Evolutionary conservation across 257 asterid species (phyloP).

Genomic region (Galeopsis tetrahit): DNA sequence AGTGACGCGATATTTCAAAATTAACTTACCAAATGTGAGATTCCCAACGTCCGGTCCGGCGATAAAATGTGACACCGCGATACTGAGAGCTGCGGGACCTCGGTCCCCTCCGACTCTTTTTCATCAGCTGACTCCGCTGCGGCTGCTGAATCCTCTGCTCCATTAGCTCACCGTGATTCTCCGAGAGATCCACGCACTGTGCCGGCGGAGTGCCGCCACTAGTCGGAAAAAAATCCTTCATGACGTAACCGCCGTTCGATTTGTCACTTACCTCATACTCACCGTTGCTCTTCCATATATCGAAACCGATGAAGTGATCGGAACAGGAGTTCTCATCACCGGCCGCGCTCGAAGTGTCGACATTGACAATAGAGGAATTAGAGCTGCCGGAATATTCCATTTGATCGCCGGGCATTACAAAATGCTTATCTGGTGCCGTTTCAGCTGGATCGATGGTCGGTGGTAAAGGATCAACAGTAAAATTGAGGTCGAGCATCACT

Average conservation of each 20-base stretch:
- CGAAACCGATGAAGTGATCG: conserved; percentile 53
- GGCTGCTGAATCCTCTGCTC: conserved; percentile 55
- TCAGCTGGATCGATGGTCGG: conserved; percentile 48
- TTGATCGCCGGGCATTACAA: conserved; percentile 46
- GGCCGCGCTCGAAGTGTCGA: conserved; percentile 72
- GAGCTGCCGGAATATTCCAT: conserved; percentile 86
- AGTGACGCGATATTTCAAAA: background rate
- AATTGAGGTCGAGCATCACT: conserved; percentile 72
- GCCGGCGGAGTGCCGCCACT: conserved; percentile 34
- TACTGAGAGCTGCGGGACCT: conserved; percentile 97
- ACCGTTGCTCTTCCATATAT: conserved; percentile 57
- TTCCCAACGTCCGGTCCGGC: conserved; percentile 99
- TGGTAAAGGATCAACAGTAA: conserved; percentile 45
- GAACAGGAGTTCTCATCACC: conserved; percentile 75
- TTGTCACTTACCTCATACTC: conserved; percentile 53
- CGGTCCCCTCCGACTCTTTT: conserved; percentile 97
- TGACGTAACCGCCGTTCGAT: conserved; percentile 51
- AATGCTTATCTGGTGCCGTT: conserved; percentile 45
- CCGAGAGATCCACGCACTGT: conserved; percentile 57
- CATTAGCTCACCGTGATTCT: conserved; percentile 44
- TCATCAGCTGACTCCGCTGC: conserved; percentile 54
- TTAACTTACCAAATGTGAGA: conserved; percentile 87
- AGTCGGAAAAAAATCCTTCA: conserved; percentile 68
- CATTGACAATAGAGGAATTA: conserved; percentile 69
- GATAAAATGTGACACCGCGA: conserved; percentile 97